Evolutionary conservation across 495 filamentous ascomycete genomes (phyloP).

Genomic region (Penicillium canariense): DNA sequence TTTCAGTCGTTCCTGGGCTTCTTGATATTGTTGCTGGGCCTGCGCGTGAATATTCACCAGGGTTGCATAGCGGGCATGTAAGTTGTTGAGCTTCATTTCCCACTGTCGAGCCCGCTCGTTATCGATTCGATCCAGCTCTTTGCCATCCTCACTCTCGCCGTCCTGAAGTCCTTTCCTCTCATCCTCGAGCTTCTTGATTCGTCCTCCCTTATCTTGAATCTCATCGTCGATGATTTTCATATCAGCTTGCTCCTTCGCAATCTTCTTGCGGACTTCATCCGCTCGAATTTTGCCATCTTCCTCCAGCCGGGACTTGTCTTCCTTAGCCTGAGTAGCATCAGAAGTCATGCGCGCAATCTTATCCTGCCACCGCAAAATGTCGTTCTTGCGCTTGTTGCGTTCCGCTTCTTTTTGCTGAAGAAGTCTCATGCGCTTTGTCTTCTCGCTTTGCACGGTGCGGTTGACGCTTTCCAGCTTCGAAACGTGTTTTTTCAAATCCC

Average conservation of each 20-base stretch:
- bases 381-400: conserved; percentile 58
- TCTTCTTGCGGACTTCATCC: conserved; percentile 49
- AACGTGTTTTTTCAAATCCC: conserved; percentile 53
- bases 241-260: conserved; percentile 48
- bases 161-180: conserved; percentile 49
- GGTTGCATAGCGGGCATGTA: conserved; percentile 53
- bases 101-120: conserved; percentile 57
- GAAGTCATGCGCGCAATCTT: conserved; percentile 50
- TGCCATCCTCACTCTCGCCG: conserved; percentile 49
- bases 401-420: conserved; percentile 63
- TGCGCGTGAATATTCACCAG: conserved; percentile 48
- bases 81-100: conserved; percentile 45
- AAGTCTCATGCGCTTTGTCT: conserved; percentile 69
- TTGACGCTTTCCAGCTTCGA: conserved; percentile 78
- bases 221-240: conserved; percentile 61
- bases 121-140: conserved; percentile 50
- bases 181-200: conserved; percentile 63
- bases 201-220: conserved; percentile 58
- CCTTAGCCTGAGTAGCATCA: conserved; percentile 46
- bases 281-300: conserved; percentile 45
- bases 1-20: conserved; percentile 51
- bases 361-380: conserved; percentile 57
- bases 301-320: conserved; percentile 47
- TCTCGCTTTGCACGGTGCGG: conserved; percentile 75
- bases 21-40: conserved; percentile 50